Percentiles rank a stretch among this genome's conserved stretches.
Evolutionary conservation across 768 basidiomycete genomes (phyloP).

Genomic region (Xanthoconium purpureum): DNA sequence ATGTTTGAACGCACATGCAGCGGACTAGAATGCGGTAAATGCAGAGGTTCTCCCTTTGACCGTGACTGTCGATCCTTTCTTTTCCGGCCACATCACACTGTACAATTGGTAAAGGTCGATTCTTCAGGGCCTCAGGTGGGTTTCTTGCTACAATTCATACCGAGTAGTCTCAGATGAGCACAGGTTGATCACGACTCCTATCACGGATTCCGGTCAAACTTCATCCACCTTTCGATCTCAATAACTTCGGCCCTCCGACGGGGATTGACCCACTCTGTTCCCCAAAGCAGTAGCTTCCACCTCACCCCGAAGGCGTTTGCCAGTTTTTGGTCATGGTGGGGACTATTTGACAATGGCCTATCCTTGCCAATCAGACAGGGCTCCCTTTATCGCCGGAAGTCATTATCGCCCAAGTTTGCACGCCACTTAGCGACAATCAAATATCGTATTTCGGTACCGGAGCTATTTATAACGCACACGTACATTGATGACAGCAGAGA

Average conservation of each 20-base stretch:
- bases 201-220: conserved; percentile 87
- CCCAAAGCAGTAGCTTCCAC: conserved; percentile 68
- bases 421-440: conserved; percentile 88
- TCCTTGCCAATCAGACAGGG: conserved; percentile 88
- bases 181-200: conserved; percentile 68
- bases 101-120: conserved; percentile 54
- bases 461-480: conserved; percentile 79
- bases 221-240: conserved; percentile 88
- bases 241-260: conserved; percentile 60
- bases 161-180: not conserved
- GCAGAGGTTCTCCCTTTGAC: conserved; percentile 61
- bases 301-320: conserved; percentile 81
- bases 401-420: conserved; percentile 81
- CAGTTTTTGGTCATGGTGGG: conserved; percentile 93
- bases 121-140: conserved; percentile 48
- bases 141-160: not conserved
- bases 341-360: conserved; percentile 72
- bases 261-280: conserved; percentile 16
- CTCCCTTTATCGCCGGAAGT: conserved; percentile 67
- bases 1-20: conserved; percentile 77
- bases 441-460: conserved; percentile 76
- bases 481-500: conserved; percentile 80
- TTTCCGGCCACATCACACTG: conserved; percentile 77
- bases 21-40: conserved; percentile 58
- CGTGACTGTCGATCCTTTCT: conserved; percentile 77